Evolutionary conservation across 1,139 yeast genomes (phyloP), one percentile per base, ranked within the genome.

Genomic region (Sugiyamaella xylanicola): DNA sequence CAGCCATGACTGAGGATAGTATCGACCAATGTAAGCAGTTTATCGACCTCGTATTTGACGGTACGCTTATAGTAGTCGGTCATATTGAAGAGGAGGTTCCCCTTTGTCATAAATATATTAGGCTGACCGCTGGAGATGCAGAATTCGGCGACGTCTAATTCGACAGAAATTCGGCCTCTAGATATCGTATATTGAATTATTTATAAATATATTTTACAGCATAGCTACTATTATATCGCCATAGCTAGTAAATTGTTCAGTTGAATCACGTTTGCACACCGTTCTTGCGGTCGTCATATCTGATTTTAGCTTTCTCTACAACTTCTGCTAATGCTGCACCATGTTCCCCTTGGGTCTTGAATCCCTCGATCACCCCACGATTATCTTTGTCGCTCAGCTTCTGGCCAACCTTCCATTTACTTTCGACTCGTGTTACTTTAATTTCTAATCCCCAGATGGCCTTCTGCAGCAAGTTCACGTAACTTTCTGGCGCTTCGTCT

Each of bases 1-100:
- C 96, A 15, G 95, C 93, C 29, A 89, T 92, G 95, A 90, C 87
- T 51, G 86, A 83, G 56, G 80, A 74, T 29, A 77, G 85, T 41
- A 79, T 91, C 70, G 74, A 76, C 21, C 76, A 76, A 58, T 91
- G 97, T 61, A 91, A 88, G 65, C 74, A 76, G 15, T 67, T 86
- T n/a, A 74, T 91, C 15, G 79, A 82, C 44, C 41, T 48, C n/a
- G 70, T 77, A 20, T 82, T 86, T 77, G 77, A 81, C 2, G 86
- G 92, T 1, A 85, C 95, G 0, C 83, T 86, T 4, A 76, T 92
- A 48, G 77, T 86, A 0, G 87, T 92, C 41, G 96, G 96, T 0
- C 98, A 92, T 69, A 78, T 89, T 29, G 75, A 73, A 9, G 77
- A 78, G 39, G 92, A 86, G 64, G 77, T 86, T 4, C 87, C 89